Evolutionary conservation across 139 green algal genomes (phyloP), one percentile per base, ranked within the genome.

Genomic region (Chlamydomonas incerta): DNA sequence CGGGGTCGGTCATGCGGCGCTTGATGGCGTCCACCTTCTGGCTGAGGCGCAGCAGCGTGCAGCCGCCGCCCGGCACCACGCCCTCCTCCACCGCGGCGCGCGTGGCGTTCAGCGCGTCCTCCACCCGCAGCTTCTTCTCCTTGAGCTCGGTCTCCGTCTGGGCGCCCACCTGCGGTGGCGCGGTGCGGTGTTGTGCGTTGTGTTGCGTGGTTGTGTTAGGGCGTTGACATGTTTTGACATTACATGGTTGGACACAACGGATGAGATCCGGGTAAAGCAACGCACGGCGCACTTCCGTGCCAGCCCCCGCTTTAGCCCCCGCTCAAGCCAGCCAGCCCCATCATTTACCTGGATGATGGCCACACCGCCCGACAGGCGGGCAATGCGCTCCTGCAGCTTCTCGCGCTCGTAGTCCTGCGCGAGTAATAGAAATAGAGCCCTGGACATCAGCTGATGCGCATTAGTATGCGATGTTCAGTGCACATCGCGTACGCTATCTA

Each of bases 51-150:
- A 99, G 95, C 76, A 99, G 94, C 60, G 98, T 99, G 96, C 95
- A 99, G 75, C 98, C 98, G 68, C 98, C 98, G 86, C 98, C 98
- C 55, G 98, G 97, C 24, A 99, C 98, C 83, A 99, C 98, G 89
- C 98, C 98, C 95, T 99, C 98, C 94, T 99, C 97, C 50, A 99
- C 97, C 11, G 97, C 97, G 1, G 96, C 97, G 93, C 99, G 99
- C 80, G 98, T 99, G 41, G 98, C 98, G 91, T 99, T 99, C 28
- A 99, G 90, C 14, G 98, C 98, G 87, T 99, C 98, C 95, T 99
- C 98, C 88, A 99, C 98, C 21, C 98, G 96, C 86, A 99, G 94
- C 95, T 99, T 99, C 96, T 99, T 99, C 94, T 99, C 98, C 94
- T 99, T 99, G 24, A 99, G 95, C 95, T 99, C 98, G 11, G 98